Conservation (phyloP, 2,329 filamentous ascomycete species). For the Botrytis medusae region DNA sequence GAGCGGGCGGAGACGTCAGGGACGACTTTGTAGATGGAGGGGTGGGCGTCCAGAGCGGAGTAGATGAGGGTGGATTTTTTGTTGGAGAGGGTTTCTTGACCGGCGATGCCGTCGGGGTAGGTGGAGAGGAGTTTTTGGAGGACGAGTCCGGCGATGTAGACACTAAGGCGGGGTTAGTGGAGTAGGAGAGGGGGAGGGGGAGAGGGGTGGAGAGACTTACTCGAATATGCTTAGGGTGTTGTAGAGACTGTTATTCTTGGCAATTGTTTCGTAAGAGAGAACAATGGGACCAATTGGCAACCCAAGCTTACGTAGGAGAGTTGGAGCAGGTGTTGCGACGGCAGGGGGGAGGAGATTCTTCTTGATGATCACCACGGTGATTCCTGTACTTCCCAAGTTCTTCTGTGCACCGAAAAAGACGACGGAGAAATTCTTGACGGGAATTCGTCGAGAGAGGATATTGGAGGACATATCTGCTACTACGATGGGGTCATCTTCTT, state of each 20-base stretch:
- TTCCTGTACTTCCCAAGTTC: constrained; percentile 83
- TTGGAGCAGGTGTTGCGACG: constrained; percentile 62
- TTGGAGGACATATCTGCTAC: constrained; percentile 95
- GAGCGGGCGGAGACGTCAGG: constrained; percentile 75
- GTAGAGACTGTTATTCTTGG: constrained; percentile 93
- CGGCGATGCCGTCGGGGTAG: constrained; percentile 68
- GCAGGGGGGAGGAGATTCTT: constrained; percentile 74
- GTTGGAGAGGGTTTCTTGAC: constrained; percentile 71
- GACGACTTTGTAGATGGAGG: constrained; percentile 69
- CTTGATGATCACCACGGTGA: constrained; percentile 82
- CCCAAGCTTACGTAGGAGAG: constrained; percentile 69
- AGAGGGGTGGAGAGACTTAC: constrained; percentile 44
- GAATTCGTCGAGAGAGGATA: constrained; percentile 78
- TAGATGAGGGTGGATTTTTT: constrained; percentile 80
- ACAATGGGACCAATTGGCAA: constrained; percentile 79
- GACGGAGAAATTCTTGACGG: constrained; percentile 74
- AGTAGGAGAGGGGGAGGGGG: neutral
- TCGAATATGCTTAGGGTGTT: constrained; percentile 93
- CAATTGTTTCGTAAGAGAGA: constrained; percentile 78
- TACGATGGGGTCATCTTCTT: constrained; percentile 70
- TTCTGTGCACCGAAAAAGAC: constrained; percentile 96
- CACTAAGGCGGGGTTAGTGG: constrained; percentile 47
- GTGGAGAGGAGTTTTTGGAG: constrained; percentile 70
- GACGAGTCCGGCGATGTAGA: constrained; percentile 88
- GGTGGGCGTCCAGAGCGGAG: constrained; percentile 68